These are phyloP conservation scores for Taphrina populina DNA, from an alignment of 1,139 yeast genomes.

Conservation along the genomic window DNA sequence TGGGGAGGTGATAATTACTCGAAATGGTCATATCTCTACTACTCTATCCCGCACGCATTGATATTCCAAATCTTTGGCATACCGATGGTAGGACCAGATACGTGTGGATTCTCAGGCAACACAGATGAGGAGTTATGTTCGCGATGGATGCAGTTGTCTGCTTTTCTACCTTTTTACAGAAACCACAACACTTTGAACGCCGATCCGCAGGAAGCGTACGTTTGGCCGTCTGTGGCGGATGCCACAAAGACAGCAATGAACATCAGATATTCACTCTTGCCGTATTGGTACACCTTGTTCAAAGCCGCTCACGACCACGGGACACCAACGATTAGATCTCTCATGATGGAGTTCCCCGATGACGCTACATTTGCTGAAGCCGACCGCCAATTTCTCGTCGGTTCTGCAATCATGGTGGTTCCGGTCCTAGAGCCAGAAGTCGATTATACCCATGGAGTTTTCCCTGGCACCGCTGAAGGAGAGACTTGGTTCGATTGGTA, in stretches of 20 bases:
- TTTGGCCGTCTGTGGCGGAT: slow-evolving; percentile 58
- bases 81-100: slow-evolving; percentile 94
- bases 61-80: slow-evolving; percentile 77
- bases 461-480: slow-evolving; percentile 58
- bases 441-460: slow-evolving; percentile 49
- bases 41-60: slow-evolving; percentile 81
- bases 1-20: slow-evolving; percentile 98
- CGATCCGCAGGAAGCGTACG: slow-evolving; percentile 85
- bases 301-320: slow-evolving; percentile 61
- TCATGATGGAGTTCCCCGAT: slow-evolving; percentile 63
- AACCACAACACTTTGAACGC: slow-evolving; percentile 94
- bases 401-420: slow-evolving; percentile 65
- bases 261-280: slow-evolving; percentile 71
- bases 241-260: slow-evolving; percentile 69
- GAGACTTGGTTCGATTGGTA: slow-evolving; percentile 48
- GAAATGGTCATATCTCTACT: slow-evolving; percentile 76
- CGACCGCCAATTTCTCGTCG: slow-evolving; percentile 81
- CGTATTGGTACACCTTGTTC: slow-evolving; percentile 75
- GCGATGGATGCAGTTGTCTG: slow-evolving; percentile 93
- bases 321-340: slow-evolving; percentile 67
- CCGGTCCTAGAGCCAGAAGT: slow-evolving; percentile 69
- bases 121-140: slow-evolving; percentile 74
- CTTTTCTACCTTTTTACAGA: slow-evolving; percentile 92
- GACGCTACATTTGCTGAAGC: slow-evolving; percentile 54
- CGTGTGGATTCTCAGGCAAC: slow-evolving; percentile 91